Base-by-base conservation (phyloP, 1,139 yeast species). In the Hansenula sp. region DNA sequence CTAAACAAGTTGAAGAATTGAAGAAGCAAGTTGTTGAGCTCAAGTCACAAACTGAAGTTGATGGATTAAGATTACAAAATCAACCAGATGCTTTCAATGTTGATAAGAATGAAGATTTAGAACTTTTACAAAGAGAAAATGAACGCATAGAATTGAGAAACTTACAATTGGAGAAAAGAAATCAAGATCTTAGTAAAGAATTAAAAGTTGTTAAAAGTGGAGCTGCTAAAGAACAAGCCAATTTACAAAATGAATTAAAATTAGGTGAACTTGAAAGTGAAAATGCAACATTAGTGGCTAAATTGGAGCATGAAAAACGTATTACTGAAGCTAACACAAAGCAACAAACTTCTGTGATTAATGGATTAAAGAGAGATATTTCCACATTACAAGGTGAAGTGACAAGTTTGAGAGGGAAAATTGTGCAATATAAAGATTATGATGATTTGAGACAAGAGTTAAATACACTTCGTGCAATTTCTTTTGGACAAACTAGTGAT, bases 371-470 rank as follows among this genome's bases (percentile, higher is more conserved):
- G 11, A 56, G 62, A 13, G 72, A 73, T 32, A 61, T 68, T 29
- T 57, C 64, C 1, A 48, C 62, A 35, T 55, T 62, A 32, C 47
- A 61, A 7, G 75, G 72, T 13, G 88, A 85, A 47, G 55, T 72
- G 4, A 56, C 59, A 2, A 71, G 72, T 34, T 64, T 79, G 51
- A 65, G 64, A 14, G 60, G 62, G 14, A 71, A 72, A 41, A 56
- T 79, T 34, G 65, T 64, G 3, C 60, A 63, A 32, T 72, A 77
- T 27, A 64, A 69, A 3, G 90, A 83, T 57, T 89, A 90, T 60
- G 89, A 84, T 41, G 88, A 85, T 48, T 61, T 89, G 38, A 88
- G 86, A 59, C 75, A 75, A 38, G 96, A 89, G 55, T 66, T 89
- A 44, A 75, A 72, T 18, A 75, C 88, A 22, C 61, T 90, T 46